Evolutionary conservation across 352 stramenopile species (phyloP).

Genomic region (Aphanomyces stellatus): DNA sequence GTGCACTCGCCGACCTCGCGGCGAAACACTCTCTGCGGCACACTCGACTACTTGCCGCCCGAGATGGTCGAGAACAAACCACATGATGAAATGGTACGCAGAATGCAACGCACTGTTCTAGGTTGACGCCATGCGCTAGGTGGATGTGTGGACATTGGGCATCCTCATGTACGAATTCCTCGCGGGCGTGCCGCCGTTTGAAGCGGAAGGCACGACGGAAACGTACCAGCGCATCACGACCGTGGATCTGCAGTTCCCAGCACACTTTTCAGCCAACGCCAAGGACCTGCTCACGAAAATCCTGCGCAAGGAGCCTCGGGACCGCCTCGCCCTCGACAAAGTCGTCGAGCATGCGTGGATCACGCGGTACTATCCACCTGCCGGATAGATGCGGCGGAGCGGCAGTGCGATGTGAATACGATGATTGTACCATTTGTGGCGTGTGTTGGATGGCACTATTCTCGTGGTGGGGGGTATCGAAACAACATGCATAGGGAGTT

Average conservation of each 20-base stretch:
- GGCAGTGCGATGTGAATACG: no score
- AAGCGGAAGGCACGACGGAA: slow-evolving; percentile 91
- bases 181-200: slow-evolving; percentile 95
- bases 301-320: slow-evolving; percentile 92
- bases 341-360: slow-evolving; percentile 96
- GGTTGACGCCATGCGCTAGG: slow-evolving; percentile 20
- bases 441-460: no score
- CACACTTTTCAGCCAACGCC: slow-evolving; percentile 85
- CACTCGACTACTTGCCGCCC: slow-evolving; percentile 98
- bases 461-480: no score
- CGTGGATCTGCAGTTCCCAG: slow-evolving; percentile 95
- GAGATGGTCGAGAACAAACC: slow-evolving; percentile 99
- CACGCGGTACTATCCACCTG: slow-evolving; percentile 52
- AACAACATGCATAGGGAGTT: neutral
- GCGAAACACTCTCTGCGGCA: slow-evolving; percentile 98
- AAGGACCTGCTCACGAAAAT: slow-evolving; percentile 92
- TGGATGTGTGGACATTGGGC: slow-evolving; percentile 97
- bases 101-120: neutral
- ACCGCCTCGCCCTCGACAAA: slow-evolving; percentile 88
- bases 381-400: no score
- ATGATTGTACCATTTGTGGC: no score
- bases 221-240: slow-evolving; percentile 97
- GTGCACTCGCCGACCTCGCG: slow-evolving; percentile 96
- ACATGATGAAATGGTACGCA: slow-evolving; percentile 89
- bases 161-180: slow-evolving; percentile 99